Percentiles rank a stretch among this genome's conserved stretches.
Conservation (phyloP, 768 basidiomycete genomes). For the Leccinum rimulosum region DNA sequence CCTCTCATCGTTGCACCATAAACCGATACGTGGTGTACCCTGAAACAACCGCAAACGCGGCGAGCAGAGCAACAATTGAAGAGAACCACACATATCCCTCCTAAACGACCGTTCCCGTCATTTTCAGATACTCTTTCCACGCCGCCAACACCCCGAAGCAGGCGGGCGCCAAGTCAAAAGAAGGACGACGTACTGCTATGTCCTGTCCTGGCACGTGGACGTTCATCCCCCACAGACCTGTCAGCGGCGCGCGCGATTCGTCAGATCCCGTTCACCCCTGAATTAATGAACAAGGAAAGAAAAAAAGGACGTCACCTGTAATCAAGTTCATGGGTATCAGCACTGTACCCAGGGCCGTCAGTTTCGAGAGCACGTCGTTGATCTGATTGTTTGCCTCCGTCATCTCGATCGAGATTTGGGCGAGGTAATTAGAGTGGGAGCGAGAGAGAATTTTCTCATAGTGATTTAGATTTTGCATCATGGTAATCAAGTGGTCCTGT, state of each 20-base stretch:
- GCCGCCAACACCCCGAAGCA: not conserved
- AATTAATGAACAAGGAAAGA: not conserved
- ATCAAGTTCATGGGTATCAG: conserved; percentile 97
- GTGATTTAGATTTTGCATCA: conserved; percentile 99
- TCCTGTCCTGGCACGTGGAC: conserved; percentile 92
- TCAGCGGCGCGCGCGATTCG: not conserved
- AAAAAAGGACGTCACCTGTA: conserved; percentile 55
- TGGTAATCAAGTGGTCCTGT: conserved; percentile 95
- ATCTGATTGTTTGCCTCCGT: conserved; percentile 99
- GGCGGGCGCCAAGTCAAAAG: not conserved
- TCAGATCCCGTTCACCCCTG: not conserved
- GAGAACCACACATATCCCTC: conserved; percentile 79
- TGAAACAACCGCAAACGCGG: conserved; percentile 78
- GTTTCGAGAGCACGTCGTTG: conserved; percentile 95
- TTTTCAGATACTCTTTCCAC: not conserved
- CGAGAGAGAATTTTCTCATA: conserved; percentile 99
- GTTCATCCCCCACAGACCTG: conserved; percentile 98
- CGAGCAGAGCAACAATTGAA: conserved; percentile 78
- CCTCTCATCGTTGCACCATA: conserved; percentile 48
- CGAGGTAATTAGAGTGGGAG: conserved; percentile 98
- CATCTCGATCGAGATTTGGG: conserved; percentile 99
- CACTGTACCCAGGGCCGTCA: conserved; percentile 96
- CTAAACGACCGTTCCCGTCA: not conserved
- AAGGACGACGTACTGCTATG: conserved; percentile 34
- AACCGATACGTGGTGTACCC: conserved; percentile 78